phyloP scores from a whole-genome alignment of 352 stramenopile species.

The Phytophthora rubi region DNA sequence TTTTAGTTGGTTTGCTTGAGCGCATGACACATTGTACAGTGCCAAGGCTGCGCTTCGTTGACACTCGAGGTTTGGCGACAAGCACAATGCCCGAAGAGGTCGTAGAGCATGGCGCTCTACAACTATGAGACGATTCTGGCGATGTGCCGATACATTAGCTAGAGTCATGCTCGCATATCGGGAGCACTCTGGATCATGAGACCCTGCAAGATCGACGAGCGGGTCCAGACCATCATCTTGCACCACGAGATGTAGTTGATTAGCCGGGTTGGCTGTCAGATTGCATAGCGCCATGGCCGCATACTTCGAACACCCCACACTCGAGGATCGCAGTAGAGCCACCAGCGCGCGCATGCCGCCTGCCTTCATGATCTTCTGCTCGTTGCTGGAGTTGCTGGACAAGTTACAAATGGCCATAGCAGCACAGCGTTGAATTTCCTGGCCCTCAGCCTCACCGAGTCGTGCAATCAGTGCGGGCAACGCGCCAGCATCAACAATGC shows the following conservation, averaged over 20 bases:
- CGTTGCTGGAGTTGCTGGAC: conserved; percentile 71
- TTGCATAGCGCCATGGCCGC: conserved; percentile 96
- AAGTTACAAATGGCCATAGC: conserved; percentile 91
- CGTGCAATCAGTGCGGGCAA: conserved; percentile 78
- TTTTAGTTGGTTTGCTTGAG: conserved; percentile 89
- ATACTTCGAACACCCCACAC: conserved; percentile 80
- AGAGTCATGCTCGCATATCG: conserved; percentile 95
- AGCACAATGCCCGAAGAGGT: conserved; percentile 83
- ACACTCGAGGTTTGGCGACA: conserved; percentile 87
- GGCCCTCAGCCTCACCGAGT: conserved; percentile 43
- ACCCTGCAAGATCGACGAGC: conserved; percentile 82
- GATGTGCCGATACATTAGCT: conserved; percentile 92
- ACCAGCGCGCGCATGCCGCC: conserved; percentile 73
- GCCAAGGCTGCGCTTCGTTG: conserved; percentile 91
- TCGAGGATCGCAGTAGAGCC: conserved; percentile 51
- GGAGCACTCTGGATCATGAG: conserved; percentile 76
- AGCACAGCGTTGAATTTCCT: conserved; percentile 77
- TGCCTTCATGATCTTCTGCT: conserved; percentile 84
- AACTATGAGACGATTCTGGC: conserved; percentile 88
- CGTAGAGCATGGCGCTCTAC: conserved; percentile 85
- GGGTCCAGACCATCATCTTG: conserved; percentile 74
- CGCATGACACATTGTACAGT: conserved; percentile 96
- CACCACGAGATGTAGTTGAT: conserved; percentile 91
- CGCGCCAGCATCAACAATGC: conserved; percentile 85
- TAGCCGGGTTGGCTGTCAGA: conserved; percentile 90